Percentiles rank a stretch among this genome's conserved stretches.
Evolutionary conservation across 2,329 filamentous ascomycete genomes (phyloP).

Genomic region (Epicoccum sorghinum): DNA sequence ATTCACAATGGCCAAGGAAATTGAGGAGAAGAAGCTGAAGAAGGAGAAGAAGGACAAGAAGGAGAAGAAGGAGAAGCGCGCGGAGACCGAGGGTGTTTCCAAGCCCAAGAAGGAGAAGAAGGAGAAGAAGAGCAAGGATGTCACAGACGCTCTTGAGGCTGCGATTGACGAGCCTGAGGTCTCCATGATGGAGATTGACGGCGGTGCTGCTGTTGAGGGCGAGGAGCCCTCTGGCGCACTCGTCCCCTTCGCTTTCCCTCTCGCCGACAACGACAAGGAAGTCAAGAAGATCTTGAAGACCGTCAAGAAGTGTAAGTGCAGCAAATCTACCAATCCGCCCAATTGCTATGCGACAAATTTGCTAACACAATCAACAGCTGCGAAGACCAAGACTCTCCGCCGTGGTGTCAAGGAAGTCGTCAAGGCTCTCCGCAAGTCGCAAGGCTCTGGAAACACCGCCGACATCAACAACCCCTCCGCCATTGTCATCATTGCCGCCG

Average conservation of each 20-base stretch:
- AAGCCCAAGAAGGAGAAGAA: slow-evolving; percentile 64
- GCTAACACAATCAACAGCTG: slow-evolving; percentile 63
- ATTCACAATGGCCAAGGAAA: slow-evolving; percentile 45
- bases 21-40: slow-evolving; percentile 48
- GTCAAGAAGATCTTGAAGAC: slow-evolving; percentile 70
- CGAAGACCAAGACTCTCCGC: slow-evolving; percentile 94
- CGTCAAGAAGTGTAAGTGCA: slow-evolving; percentile 63
- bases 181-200: slow-evolving; percentile 53
- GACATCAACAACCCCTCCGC: slow-evolving; percentile 63
- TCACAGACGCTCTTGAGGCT: slow-evolving; percentile 56
- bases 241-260: slow-evolving; percentile 82
- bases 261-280: slow-evolving; percentile 76
- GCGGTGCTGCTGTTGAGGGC: slow-evolving; percentile 47
- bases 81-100: slow-evolving; percentile 46
- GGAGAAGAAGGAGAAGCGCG: slow-evolving; percentile 72
- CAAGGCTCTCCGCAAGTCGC: slow-evolving; percentile 94
- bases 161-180: slow-evolving; percentile 67
- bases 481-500: slow-evolving; percentile 90
- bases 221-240: slow-evolving; percentile 61
- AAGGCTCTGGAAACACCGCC: slow-evolving; percentile 68
- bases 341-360: neutral
- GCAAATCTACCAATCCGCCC: neutral
- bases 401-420: slow-evolving; percentile 99
- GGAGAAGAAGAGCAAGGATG: slow-evolving; percentile 71
- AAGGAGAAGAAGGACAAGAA: slow-evolving; percentile 64